A percentile compares a stretch with the other conserved stretches of the same genome.
phyloP scores from a whole-genome alignment of 225 moss, liverwort and hornwort species.

The Asterella californica region DNA sequence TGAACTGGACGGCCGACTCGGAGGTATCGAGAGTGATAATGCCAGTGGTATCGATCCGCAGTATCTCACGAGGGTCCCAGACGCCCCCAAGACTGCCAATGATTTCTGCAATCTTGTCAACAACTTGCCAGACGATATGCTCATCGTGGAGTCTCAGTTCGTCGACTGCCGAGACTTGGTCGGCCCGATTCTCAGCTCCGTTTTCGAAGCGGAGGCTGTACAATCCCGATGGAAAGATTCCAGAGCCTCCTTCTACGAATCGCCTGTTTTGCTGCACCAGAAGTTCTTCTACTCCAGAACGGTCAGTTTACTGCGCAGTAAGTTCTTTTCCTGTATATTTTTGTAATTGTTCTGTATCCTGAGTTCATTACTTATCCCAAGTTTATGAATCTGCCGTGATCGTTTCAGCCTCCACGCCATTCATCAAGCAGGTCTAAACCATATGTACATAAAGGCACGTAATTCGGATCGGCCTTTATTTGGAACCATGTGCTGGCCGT shows the following conservation, averaged over 20 bases:
- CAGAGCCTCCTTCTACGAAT: constrained; percentile 29
- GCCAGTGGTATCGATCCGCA: background rate
- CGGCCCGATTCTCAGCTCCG: constrained; percentile 19
- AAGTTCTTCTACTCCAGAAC: constrained; percentile 28
- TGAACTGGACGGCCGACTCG: background rate
- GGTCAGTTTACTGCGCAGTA: constrained; percentile 17
- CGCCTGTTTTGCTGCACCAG: constrained; percentile 13
- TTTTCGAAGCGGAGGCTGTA: background rate
- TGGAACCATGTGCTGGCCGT: too few relatives aligned
- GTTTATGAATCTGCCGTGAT: too few relatives aligned
- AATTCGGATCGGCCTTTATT: too few relatives aligned
- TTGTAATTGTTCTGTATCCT: background rate
- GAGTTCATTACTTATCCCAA: too few relatives aligned
- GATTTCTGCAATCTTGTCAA: constrained; percentile 17
- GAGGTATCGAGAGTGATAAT: background rate
- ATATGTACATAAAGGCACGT: too few relatives aligned
- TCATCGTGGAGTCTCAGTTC: background rate
- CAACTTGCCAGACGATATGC: background rate
- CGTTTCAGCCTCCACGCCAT: too few relatives aligned
- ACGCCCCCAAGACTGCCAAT: constrained; percentile 5
- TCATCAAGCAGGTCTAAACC: too few relatives aligned
- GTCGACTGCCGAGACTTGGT: constrained; percentile 16
- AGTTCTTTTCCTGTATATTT: background rate
- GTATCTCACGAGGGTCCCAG: constrained; percentile 5
- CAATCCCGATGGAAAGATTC: constrained; percentile 22